Conservation (phyloP, 148 eudicot genomes). For the Nepenthes mirabilis region DNA sequence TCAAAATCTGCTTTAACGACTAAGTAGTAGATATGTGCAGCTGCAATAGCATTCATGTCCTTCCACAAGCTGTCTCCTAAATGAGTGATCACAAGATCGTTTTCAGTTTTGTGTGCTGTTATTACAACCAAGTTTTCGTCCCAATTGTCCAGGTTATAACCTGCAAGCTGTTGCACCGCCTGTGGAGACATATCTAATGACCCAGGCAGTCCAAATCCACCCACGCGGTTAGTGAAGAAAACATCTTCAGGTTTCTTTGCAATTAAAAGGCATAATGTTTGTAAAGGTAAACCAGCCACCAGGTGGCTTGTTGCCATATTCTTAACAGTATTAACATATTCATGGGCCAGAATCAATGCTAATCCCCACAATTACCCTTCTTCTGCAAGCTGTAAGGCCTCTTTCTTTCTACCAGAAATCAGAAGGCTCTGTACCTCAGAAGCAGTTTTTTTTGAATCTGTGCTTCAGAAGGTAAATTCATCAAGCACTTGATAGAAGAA, state of each 20-base stretch:
- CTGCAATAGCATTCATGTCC: no score
- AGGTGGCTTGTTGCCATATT: conserved; percentile 35
- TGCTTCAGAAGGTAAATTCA: conserved; percentile 27
- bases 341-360: conserved; percentile 28
- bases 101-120: no score
- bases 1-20: no score
- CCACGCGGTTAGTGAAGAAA: conserved; percentile 14
- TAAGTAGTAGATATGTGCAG: no score
- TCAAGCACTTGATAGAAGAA: conserved; percentile 20
- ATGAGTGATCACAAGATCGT: no score
- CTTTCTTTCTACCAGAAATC: conserved; percentile 31
- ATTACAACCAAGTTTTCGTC: no score
- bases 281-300: conserved; percentile 28
- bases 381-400: conserved; percentile 40
- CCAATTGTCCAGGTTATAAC: no score
- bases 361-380: conserved; percentile 40
- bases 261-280: conserved; percentile 39
- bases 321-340: conserved; percentile 35
- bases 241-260: conserved; percentile 34
- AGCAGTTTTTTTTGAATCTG: conserved; percentile 34
- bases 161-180: conserved; percentile 6
- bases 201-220: conserved; percentile 12
- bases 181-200: conserved; percentile 14
- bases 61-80: no score
- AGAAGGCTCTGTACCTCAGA: conserved; percentile 33